Evolutionary conservation across 2,329 filamentous ascomycete genomes (phyloP).

Genomic region (Trichoderma brevicompactum): DNA sequence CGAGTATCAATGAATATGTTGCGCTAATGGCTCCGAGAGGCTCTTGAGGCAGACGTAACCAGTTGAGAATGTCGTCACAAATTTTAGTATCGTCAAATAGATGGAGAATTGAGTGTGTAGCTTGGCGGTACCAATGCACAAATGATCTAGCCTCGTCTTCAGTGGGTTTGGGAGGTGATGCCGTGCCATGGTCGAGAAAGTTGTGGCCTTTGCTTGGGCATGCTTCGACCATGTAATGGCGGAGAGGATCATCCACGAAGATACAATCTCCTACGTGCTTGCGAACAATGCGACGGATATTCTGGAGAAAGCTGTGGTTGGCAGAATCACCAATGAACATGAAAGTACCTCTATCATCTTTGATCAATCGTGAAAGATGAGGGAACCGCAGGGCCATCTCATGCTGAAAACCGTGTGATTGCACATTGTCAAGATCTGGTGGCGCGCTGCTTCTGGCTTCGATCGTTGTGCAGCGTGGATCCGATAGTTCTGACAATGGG

Average conservation of each 20-base stretch:
- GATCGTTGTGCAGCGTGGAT: background rate
- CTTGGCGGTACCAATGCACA: background rate
- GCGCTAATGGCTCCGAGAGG: background rate
- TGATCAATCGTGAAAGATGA: slow-evolving; percentile 2
- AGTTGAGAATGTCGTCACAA: background rate
- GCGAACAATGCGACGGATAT: slow-evolving; percentile 4
- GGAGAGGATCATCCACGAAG: slow-evolving; percentile 2
- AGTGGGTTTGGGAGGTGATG: background rate
- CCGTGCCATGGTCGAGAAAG: background rate
- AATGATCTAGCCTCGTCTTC: background rate
- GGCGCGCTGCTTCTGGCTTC: background rate
- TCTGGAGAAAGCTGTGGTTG: slow-evolving; percentile 9
- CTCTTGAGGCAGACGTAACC: slow-evolving; percentile 4
- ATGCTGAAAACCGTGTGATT: background rate
- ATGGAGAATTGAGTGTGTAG: slow-evolving; percentile 5
- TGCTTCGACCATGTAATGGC: slow-evolving; percentile 11
- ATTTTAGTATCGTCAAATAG: slow-evolving; percentile 2
- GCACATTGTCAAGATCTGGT: background rate
- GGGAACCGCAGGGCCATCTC: slow-evolving; percentile 2
- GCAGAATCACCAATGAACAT: slow-evolving; percentile 15
- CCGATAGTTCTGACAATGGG: background rate
- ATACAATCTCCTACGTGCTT: background rate
- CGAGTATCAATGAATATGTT: slow-evolving; percentile 4
- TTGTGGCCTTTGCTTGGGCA: slow-evolving; percentile 13
- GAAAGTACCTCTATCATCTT: slow-evolving; percentile 14